Percentiles rank a stretch among this genome's conserved stretches.
Evolutionary conservation across 192 early-diverging fungal species (phyloP).

Genomic region (Rhizophagus prolifer): DNA sequence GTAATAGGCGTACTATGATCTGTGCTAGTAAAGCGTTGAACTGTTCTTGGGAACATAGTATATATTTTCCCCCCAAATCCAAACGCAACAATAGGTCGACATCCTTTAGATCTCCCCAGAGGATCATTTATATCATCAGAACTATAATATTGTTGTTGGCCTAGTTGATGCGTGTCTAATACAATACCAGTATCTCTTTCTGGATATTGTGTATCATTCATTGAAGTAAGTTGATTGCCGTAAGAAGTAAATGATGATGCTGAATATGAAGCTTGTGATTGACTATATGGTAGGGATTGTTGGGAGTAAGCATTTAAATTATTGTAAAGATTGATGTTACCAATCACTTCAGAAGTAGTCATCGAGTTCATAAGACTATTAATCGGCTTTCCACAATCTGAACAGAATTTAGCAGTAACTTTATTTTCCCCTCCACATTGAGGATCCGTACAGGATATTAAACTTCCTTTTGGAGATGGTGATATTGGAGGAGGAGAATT

Average conservation of each 20-base stretch:
- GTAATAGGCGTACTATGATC: constrained; percentile 35
- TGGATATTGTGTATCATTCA: not conserved
- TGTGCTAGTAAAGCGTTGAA: constrained; percentile 54
- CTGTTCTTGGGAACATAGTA: constrained; percentile 63
- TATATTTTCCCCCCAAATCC: constrained; percentile 76
- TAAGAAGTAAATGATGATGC: constrained; percentile 1
- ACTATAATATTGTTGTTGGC: constrained; percentile 31
- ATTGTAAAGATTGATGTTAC: not conserved
- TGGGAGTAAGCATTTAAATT: not conserved
- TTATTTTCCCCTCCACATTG: constrained; percentile 56
- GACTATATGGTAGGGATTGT: not conserved
- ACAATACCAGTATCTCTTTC: constrained; percentile 32
- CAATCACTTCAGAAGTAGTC: constrained; percentile 21
- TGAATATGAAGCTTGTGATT: constrained; percentile 17
- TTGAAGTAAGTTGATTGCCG: not conserved
- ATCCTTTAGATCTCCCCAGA: constrained; percentile 46
- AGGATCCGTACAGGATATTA: constrained; percentile 45
- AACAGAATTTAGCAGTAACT: constrained; percentile 56
- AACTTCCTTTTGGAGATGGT: not conserved
- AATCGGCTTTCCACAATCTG: constrained; percentile 56
- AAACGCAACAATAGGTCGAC: constrained; percentile 60
- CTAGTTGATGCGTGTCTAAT: constrained; percentile 23
- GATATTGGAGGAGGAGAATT: not conserved
- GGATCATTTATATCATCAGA: constrained; percentile 39
- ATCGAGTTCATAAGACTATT: constrained; percentile 38